Evolutionary conservation across 352 stramenopile species (phyloP).

Genomic region (Phytophthora sojae): DNA sequence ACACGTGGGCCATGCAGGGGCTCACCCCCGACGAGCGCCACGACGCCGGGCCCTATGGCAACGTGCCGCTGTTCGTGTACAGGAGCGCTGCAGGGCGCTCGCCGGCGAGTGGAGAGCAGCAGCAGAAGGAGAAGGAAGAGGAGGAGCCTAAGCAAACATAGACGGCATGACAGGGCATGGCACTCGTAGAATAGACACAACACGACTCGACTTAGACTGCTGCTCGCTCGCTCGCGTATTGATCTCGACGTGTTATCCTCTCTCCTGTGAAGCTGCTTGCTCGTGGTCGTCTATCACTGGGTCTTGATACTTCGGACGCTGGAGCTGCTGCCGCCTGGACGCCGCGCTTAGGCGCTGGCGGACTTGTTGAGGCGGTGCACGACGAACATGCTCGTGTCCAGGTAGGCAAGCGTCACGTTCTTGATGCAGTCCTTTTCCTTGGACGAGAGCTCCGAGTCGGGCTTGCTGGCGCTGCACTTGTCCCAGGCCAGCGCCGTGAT

Average conservation of each 20-base stretch:
- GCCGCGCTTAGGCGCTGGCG: conserved; percentile 35
- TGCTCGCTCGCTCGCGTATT: conserved; percentile 19
- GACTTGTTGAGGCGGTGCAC: conserved; percentile 87
- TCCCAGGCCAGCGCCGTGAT: conserved; percentile 91
- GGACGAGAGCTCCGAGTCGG: conserved; percentile 82
- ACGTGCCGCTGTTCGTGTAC: conserved; percentile 66
- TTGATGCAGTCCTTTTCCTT: conserved; percentile 88
- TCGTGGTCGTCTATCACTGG: neutral
- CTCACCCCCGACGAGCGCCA: conserved; percentile 41
- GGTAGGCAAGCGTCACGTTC: conserved; percentile 88
- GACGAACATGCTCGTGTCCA: conserved; percentile 90
- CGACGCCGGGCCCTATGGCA: conserved; percentile 50
- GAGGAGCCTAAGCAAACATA: conserved; percentile 11
- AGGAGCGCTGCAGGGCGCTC: conserved; percentile 18
- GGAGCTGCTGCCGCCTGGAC: too few relatives aligned
- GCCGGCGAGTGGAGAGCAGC: neutral
- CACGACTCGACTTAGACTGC: conserved; percentile 6
- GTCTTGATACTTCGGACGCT: too few relatives aligned
- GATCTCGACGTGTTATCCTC: conserved; percentile 16
- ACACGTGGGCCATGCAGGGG: conserved; percentile 63
- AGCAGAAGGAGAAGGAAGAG: neutral
- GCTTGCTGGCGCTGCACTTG: conserved; percentile 89
- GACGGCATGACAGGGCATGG: neutral
- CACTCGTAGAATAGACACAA: conserved; percentile 27
- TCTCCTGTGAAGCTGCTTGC: neutral